Evolutionary conservation across 2,329 filamentous ascomycete species (phyloP).

Genomic region (Pseudohalonectria lignicola): DNA sequence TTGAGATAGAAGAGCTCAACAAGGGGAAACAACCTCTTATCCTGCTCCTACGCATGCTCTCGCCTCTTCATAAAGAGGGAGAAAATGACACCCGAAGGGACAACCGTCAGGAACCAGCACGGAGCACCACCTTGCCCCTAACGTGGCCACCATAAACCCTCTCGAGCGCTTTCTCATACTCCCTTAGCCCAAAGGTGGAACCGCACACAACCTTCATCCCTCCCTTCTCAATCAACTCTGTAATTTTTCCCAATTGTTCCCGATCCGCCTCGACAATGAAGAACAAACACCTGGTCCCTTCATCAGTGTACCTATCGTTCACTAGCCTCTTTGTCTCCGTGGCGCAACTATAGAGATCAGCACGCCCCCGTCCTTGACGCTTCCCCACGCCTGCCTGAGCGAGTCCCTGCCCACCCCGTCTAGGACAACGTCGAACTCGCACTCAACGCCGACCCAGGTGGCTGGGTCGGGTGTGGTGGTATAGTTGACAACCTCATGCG

Average conservation of each 20-base stretch:
- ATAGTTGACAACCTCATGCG: slow-evolving; percentile 10
- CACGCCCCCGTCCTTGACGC: slow-evolving; percentile 7
- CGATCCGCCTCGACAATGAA: slow-evolving; percentile 7
- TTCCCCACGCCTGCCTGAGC: slow-evolving; percentile 7
- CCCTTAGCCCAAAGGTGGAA: slow-evolving; percentile 8
- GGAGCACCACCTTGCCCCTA: slow-evolving; percentile 10
- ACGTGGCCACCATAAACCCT: slow-evolving; percentile 5
- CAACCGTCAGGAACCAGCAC: neutral
- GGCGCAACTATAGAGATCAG: slow-evolving; percentile 9
- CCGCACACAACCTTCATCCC: slow-evolving; percentile 5
- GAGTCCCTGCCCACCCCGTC: slow-evolving; percentile 10
- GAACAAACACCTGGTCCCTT: slow-evolving; percentile 5
- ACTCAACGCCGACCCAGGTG: slow-evolving; percentile 1
- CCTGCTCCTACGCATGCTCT: neutral
- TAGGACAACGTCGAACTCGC: slow-evolving; percentile 10
- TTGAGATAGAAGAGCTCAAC: no score
- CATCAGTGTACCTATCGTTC: slow-evolving; percentile 7
- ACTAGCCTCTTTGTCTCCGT: slow-evolving; percentile 5
- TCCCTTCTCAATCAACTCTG: slow-evolving; percentile 6
- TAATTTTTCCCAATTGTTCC: slow-evolving; percentile 9
- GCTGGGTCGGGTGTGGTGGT: slow-evolving; percentile 2
- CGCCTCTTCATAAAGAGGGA: no score
- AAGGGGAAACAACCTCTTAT: neutral
- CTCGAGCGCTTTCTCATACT: slow-evolving; percentile 8
- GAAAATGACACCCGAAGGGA: no score